Evolutionary conservation across 2,329 filamentous ascomycete genomes (phyloP).

Genomic region (Colletotrichum sp.): DNA sequence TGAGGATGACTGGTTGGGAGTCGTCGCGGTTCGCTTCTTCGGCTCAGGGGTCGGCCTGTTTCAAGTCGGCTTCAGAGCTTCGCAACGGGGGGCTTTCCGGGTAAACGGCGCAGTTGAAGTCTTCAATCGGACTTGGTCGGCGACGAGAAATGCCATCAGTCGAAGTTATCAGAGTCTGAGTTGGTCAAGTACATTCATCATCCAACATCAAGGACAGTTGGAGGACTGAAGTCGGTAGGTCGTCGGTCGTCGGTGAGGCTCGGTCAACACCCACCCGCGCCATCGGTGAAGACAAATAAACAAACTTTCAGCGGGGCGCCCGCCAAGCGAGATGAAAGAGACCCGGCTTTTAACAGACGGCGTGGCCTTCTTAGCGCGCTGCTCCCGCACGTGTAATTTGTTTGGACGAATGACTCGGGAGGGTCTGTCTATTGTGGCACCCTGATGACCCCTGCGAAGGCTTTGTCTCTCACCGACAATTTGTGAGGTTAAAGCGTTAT

Average conservation of each 20-base stretch:
- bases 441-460: neutral
- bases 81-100: neutral
- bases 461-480: constrained; percentile 8
- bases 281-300: neutral
- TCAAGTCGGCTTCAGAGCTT: neutral
- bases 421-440: neutral
- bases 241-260: neutral
- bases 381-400: neutral
- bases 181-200: neutral
- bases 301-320: neutral
- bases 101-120: neutral
- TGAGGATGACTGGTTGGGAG: neutral
- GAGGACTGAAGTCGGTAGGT: neutral
- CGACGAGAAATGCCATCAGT: neutral
- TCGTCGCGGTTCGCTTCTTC: neutral
- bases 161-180: neutral
- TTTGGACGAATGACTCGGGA: constrained; percentile 15
- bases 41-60: neutral
- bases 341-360: neutral
- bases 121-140: neutral
- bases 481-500: neutral
- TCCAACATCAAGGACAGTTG: neutral
- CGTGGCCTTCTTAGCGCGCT: neutral
- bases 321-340: constrained; percentile 14
- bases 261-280: neutral